Evolutionary conservation across 2,329 filamentous ascomycete species (phyloP).

Genomic region (Pseudopyrenochaeta lycopersici): DNA sequence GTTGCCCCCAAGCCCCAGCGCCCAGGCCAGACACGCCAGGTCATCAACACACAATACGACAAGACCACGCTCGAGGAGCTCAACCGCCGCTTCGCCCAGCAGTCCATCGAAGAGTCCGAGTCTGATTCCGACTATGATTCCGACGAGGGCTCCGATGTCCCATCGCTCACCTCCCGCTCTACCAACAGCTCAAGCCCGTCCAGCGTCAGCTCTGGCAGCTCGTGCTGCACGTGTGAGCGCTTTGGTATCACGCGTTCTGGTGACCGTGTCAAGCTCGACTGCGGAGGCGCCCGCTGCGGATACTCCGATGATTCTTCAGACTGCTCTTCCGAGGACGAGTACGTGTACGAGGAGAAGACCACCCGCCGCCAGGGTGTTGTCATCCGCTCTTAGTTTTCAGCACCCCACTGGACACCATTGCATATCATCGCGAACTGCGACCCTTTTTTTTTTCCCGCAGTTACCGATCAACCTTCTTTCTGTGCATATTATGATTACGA

Average conservation of each 20-base stretch:
- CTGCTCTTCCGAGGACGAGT: conserved; percentile 75
- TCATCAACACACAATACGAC: conserved; percentile 83
- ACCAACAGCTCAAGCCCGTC: conserved; percentile 71
- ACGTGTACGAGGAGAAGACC: conserved; percentile 60
- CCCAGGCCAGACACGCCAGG: conserved; percentile 85
- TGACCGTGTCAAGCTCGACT: conserved; percentile 95
- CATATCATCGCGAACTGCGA: background rate
- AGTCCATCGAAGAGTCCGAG: conserved; percentile 66
- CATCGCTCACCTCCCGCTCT: conserved; percentile 74
- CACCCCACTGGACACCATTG: conserved; percentile 5
- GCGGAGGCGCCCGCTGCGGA: conserved; percentile 86
- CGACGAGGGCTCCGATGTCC: conserved; percentile 71
- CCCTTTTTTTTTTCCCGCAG: background rate
- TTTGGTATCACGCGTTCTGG: conserved; percentile 95
- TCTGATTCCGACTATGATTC: conserved; percentile 69
- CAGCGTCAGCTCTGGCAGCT: conserved; percentile 63
- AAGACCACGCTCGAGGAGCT: conserved; percentile 81
- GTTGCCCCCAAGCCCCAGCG: conserved; percentile 88
- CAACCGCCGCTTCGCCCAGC: conserved; percentile 74
- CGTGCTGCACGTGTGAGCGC: conserved; percentile 89
- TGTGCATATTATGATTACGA: conserved; percentile 42
- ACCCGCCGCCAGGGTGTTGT: conserved; percentile 58
- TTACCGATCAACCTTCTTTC: conserved; percentile 22
- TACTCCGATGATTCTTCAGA: conserved; percentile 75
- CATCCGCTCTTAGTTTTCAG: conserved; percentile 49